Conservation (phyloP, 179 eudicot species). For the Beta corolliflora region DNA sequence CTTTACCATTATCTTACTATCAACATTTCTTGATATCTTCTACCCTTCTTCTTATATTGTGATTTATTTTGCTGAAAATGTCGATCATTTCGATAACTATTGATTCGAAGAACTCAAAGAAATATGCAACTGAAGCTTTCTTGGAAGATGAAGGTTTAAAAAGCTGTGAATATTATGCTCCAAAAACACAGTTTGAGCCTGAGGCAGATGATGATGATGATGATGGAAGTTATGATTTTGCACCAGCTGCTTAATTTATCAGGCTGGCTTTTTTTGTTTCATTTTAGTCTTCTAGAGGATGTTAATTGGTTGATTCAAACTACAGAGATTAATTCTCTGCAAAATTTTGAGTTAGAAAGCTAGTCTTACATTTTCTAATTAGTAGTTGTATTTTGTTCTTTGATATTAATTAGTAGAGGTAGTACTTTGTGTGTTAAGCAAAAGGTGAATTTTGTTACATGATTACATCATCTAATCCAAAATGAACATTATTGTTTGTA, state of each 20-base stretch:
- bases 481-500: not conserved
- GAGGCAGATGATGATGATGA: slow-evolving; percentile 24
- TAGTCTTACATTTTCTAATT: not conserved
- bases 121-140: not conserved
- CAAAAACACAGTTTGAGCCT: not conserved
- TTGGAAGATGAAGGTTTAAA: not conserved
- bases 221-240: slow-evolving; percentile 16
- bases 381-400: not conserved
- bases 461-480: not conserved
- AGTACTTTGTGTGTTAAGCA: not conserved
- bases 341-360: slow-evolving; percentile 7
- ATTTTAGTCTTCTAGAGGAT: not conserved
- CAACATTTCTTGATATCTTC: not conserved
- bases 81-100: not conserved
- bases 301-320: not conserved
- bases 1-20: not conserved
- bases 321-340: not conserved
- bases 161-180: not conserved
- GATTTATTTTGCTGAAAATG: not conserved
- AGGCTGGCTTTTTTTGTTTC: not conserved
- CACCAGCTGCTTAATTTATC: slow-evolving; percentile 17
- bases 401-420: too few relatives aligned
- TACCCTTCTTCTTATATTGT: too few relatives aligned
- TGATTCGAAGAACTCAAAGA: not conserved
- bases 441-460: not conserved